Evolutionary conservation across 257 asterid genomes (phyloP), one percentile per base, ranked within the genome.

Genomic region (Solanum bukasovii): DNA sequence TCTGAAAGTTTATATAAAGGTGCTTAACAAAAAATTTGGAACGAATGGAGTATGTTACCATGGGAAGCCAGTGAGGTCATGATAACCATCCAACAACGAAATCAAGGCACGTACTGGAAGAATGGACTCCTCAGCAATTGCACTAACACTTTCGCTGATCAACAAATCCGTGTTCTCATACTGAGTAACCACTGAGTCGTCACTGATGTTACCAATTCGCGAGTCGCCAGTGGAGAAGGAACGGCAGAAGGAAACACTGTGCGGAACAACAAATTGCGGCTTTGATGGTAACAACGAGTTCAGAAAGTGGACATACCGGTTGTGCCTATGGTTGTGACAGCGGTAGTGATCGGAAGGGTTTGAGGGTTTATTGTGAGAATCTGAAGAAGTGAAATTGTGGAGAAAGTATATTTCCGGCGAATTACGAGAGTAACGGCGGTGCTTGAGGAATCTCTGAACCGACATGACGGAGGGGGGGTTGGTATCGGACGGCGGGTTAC

Each of bases 91-190:
- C 20, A 92, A 81, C 86, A 92, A 40, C 14, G 89, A 90, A 42
- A 88, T 85, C 86, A 92, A 84, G 25, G 72, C 91, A 7, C 87
- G 91, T n/a, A 92, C 90, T 2, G 94, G 94, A 84, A 91, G 86
- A 35, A 91, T 86, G 1, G 89, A 44, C 9, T 91, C 91, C 11
- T 87, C 92, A 27, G 21, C 68, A 35, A 2, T 34, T 33, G 29
- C 82, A 34, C 44, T 81, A 82, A 49, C 65, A 35, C 46, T 40
- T 81, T 82, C 75, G 6, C 61, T 52, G 42, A 42, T n/a, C 83
- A 82, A 65, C 18, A 87, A 23, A 27, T 81, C 85, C 23, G 85
- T 31, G 72, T 33, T 44, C 73, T 86, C 90, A 18, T 46, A n/a
- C 86, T 84, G 86, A 71, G 87, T 77, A n/a, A 21, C 46, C 10